Base-by-base conservation (phyloP, 2,329 filamentous ascomycete genomes). In the Sphaerulina populicola region DNA sequence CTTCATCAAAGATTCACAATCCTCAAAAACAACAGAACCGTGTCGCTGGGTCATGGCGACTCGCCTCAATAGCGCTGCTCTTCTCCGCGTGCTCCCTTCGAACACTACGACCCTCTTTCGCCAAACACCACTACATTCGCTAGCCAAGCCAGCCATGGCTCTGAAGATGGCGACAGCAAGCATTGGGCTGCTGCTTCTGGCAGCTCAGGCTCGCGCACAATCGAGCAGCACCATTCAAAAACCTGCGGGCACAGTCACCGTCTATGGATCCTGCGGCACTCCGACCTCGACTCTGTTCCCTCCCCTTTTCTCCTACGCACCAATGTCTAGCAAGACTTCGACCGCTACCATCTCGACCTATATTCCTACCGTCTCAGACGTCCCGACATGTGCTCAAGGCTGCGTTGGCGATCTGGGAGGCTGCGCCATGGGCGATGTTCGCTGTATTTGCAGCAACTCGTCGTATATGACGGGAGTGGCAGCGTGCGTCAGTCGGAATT, bases 251-350 rank as follows among this genome's bases (percentile, higher is more conserved):
- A 49, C 46, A n/a, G 38, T 49, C 46, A 30, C 30, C 12, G 46
- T 49, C 30, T 39, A 49, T 38, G 37, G 29, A 12, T 49, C 46
- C n/a, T 49, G 46, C 30, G 46, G 46, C 18, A 14, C 35, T 0
- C 48, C 42, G 37, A 44, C 48, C 7, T 39, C 41, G 29, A 50
- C 48, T 5, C 6, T 50, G 9, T 50, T 23, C n/a, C 48, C 48
- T 23, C 41, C 41, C 3, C 41, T 41, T 12, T 35, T 35, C 31
- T 35, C 31, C 31, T 35, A 35, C 31, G 10, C 31, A 11, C 10
- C 31, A 35, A 35, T 35, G 31, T n/a, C 31, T 6, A 35, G 31
- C 31, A 35, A 35, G 12, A 27, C 23, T 27, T 27, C 23, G 23
- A 27, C 23, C 23, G 23, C 23, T 27, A 27, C 23, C 23, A 44